Evolutionary conservation across 371 early-diverging fungal genomes (phyloP), one percentile per base, ranked within the genome.

Genomic region (Lichtheimia ornata): DNA sequence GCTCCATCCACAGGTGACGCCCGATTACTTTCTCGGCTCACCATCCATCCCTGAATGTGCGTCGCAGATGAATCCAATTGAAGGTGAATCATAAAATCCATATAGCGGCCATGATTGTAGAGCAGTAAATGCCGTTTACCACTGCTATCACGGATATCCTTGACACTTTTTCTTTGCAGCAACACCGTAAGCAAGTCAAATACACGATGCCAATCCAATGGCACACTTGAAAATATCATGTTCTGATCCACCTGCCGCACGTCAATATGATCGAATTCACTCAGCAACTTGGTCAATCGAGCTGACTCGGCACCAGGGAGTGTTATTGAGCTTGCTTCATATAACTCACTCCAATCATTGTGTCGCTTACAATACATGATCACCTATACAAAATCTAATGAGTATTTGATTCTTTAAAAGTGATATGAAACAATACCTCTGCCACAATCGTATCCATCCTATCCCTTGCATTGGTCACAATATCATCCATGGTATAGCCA

Each of bases 51-150:
- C 43, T 69, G 43, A 17, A 76, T 65, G 9, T 35, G 35, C 0
- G 43, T 20, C 4, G 56, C 41, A 14, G 49, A 50, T 17, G 35
- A n/a, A 41, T 64, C 51, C 7, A 73, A 18, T 40, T 61, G 58
- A 0, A 76, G 56, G 60, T 73, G 74, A 40, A 76, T 67, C 77
- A 76, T 67, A 28, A 64, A 76, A 22, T 76, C 77, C 77, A 76
- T 76, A 44, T 69, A 76, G 51, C 77, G 66, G 11, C 70, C 73
- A 17, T 56, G 41, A 20, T 65, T 69, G 49, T 76, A 76, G 2
- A 76, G 30, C 24, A 76, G 50, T 30, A 73, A 40, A 43, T 76
- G 77, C 6, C 77, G 71, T 24, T 59, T 59, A 12, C 60, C 64
- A 28, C 56, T 64, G 15, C 14, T 50, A 50, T 65, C 69, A 24